These are phyloP conservation scores for Mortierella sp. DNA, from an alignment of 371 early-diverging fungal species.

Conservation along the genomic window DNA sequence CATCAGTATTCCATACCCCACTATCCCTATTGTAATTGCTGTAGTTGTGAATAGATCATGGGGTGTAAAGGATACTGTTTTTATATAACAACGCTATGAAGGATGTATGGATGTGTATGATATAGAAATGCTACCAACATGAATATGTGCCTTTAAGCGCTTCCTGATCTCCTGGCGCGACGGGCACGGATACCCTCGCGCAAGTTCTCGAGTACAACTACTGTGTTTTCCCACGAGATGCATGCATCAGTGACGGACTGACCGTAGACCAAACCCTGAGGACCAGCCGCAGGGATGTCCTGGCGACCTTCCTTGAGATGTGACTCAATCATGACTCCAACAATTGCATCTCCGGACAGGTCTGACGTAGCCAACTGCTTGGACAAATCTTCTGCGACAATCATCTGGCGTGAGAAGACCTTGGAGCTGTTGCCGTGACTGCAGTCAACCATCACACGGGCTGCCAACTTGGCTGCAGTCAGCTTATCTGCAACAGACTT, in stretches of 20 bases:
- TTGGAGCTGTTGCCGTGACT: constrained; percentile 91
- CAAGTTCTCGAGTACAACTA: constrained; percentile 75
- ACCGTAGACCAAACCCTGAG: constrained; percentile 80
- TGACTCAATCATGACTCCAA: constrained; percentile 96
- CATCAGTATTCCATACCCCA: neutral
- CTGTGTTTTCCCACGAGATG: constrained; percentile 83
- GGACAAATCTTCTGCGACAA: constrained; percentile 82
- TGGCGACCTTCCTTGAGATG: constrained; percentile 88
- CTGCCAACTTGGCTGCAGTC: constrained; percentile 69
- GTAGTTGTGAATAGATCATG: too few relatives aligned
- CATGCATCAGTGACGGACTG: constrained; percentile 90
- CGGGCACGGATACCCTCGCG: constrained; percentile 74
- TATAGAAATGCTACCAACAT: neutral
- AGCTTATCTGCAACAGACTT: constrained; percentile 73
- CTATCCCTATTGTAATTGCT: neutral
- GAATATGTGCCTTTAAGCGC: constrained; percentile 16
- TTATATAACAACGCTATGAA: too few relatives aligned
- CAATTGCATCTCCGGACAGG: constrained; percentile 65
- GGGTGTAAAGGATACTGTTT: too few relatives aligned
- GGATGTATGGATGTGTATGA: too few relatives aligned
- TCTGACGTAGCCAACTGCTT: constrained; percentile 68
- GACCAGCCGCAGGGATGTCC: constrained; percentile 78
- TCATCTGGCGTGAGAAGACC: constrained; percentile 83
- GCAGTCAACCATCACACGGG: constrained; percentile 93
- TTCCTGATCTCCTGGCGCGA: constrained; percentile 48